Conservation (phyloP, 352 stramenopile genomes). For the Globisporangium ultimum region DNA sequence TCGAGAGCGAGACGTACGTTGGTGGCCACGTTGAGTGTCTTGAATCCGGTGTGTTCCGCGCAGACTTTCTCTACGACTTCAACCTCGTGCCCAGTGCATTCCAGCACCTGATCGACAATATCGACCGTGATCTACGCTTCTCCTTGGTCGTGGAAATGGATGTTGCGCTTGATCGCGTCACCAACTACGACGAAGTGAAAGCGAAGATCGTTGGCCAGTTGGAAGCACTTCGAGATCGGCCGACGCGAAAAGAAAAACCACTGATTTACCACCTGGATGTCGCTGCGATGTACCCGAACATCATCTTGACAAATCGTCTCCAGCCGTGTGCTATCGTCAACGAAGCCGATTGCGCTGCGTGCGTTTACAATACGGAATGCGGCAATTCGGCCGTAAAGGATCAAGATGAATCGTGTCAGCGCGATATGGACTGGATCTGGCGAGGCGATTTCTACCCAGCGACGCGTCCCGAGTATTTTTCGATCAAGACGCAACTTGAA, state of each 20-base stretch:
- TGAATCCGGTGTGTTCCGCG: constrained; percentile 97
- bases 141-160: constrained; percentile 93
- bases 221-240: constrained; percentile 91
- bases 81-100: constrained; percentile 92
- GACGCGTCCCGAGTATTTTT: constrained; percentile 93
- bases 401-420: constrained; percentile 91
- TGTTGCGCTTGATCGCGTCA: constrained; percentile 86
- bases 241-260: constrained; percentile 88
- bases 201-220: constrained; percentile 92
- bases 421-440: constrained; percentile 99
- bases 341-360: constrained; percentile 94
- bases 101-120: constrained; percentile 94
- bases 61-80: constrained; percentile 98
- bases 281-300: constrained; percentile 99
- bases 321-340: constrained; percentile 97
- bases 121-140: constrained; percentile 97
- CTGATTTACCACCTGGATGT: constrained; percentile 99
- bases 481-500: constrained; percentile 94
- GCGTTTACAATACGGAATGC: constrained; percentile 90
- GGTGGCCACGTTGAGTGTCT: constrained; percentile 99
- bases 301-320: constrained; percentile 99
- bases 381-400: constrained; percentile 65
- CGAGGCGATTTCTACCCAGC: constrained; percentile 95
- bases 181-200: constrained; percentile 86
- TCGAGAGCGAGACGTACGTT: constrained; percentile 99